Percentiles rank a stretch among this genome's conserved stretches.
phyloP scores from a whole-genome alignment of 2,329 filamentous ascomycete genomes.

The Chaetomium sp. region DNA sequence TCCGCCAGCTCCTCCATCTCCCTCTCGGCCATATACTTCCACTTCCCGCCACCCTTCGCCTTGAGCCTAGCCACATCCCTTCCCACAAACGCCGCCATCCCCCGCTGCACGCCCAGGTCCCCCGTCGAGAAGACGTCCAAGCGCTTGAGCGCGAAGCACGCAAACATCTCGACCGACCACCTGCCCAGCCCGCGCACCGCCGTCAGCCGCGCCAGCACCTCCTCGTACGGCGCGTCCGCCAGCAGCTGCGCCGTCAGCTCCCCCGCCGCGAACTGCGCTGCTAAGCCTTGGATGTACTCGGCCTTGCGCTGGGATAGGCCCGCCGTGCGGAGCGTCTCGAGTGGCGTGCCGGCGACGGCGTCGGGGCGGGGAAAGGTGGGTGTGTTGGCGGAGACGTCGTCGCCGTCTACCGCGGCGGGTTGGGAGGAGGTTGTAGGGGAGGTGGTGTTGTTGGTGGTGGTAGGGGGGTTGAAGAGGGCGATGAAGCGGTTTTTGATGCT shows the following conservation, averaged over 20 bases:
- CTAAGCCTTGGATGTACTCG: conserved; percentile 87
- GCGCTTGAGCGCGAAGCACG: conserved; percentile 89
- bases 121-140: conserved; percentile 93
- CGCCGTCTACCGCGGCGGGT: neutral
- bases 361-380: conserved; percentile 71
- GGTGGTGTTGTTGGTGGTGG: conserved; percentile 2
- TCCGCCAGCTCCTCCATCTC: conserved; percentile 86
- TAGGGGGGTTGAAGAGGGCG: conserved; percentile 59
- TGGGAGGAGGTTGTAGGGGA: neutral
- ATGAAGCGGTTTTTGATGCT: conserved; percentile 88
- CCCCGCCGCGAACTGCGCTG: conserved; percentile 74
- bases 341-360: conserved; percentile 64
- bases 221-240: conserved; percentile 77
- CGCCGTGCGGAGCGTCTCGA: conserved; percentile 75
- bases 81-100: conserved; percentile 86
- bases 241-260: conserved; percentile 78
- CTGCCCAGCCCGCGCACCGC: conserved; percentile 83
- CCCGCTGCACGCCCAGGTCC: conserved; percentile 90
- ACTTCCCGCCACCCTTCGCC: conserved; percentile 68
- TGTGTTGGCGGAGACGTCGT: neutral
- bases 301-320: conserved; percentile 93
- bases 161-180: conserved; percentile 99
- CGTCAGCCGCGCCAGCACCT: conserved; percentile 78
- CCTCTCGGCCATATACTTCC: conserved; percentile 95
- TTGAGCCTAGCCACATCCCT: conserved; percentile 84